A percentile compares a stretch with the other conserved stretches of the same genome.
phyloP scores from a whole-genome alignment of 768 basidiomycete genomes.

The Boletus subparvulus region DNA sequence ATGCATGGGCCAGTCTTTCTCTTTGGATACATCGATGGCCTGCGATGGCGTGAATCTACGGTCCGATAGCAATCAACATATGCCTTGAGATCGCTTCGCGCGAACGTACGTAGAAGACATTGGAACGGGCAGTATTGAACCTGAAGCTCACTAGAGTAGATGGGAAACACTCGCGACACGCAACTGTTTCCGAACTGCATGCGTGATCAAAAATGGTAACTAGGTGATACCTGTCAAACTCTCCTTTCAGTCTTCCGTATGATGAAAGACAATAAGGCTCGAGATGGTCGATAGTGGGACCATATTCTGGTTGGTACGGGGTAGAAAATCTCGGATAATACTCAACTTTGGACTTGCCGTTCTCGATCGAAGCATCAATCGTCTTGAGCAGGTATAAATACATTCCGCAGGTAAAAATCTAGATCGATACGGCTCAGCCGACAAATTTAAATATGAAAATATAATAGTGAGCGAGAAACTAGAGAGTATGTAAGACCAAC shows the following conservation, averaged over 20 bases:
- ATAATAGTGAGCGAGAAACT: neutral
- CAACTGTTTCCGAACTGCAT: neutral
- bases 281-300: neutral
- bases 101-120: constrained; percentile 30
- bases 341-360: neutral
- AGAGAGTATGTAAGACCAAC: constrained; percentile 6
- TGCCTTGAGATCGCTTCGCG: neutral
- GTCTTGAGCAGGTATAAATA: neutral
- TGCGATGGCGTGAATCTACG: constrained; percentile 58
- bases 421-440: constrained; percentile 14
- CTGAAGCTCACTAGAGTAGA: neutral
- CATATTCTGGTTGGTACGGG: neutral
- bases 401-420: neutral
- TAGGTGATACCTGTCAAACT: neutral
- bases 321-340: neutral
- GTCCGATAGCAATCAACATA: neutral
- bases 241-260: neutral
- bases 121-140: neutral
- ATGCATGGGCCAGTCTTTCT: constrained; percentile 69
- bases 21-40: constrained; percentile 59
- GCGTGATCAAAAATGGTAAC: constrained; percentile 7
- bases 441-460: constrained; percentile 5
- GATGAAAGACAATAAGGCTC: neutral
- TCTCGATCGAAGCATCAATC: neutral
- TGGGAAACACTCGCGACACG: neutral